Evolutionary conservation across 306 rosid species (phyloP), one percentile per base, ranked within the genome.

Genomic region (Amphicarpaea edgeworthii): DNA sequence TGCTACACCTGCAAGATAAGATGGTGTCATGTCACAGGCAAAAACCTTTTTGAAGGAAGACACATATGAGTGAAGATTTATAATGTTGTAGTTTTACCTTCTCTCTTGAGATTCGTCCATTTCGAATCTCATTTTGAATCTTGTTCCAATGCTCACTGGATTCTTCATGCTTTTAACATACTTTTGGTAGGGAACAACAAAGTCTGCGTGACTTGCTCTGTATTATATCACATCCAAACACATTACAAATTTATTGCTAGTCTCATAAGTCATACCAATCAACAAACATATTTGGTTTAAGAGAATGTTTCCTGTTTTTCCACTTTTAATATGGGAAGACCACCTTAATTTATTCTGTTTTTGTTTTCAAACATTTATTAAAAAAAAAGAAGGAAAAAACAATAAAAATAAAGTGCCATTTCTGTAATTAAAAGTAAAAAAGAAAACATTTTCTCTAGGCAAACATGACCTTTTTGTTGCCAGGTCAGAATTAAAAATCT

Each of bases 31-130:
- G 80, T 77, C 82, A 70, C 60, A 38, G 37, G 24, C 38, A 32
- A 82, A 75, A 41, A 10, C 11, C 47, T 40, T 17, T 71, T 16
- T 16, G 6, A 21, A 68, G 61, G 51, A 81, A 46, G 76, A 57
- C 42, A 57, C 42, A 66, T 54, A 20, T 28, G 54, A 14, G 47
- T 69, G 24, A 63, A 43, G 59, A 61, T 62, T 55, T 78, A 64
- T 50, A 64, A 73, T 60, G 73, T 38, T 3, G 51, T 70, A 64
- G 67, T 58, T 57, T 57, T 32, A 95, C 99, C 98, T 92, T 86
- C 96, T 89, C 81, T 92, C 99, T 3, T 95, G 86, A 42, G 97
- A 90, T 76, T 95, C 99, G 69, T 95, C 99, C 93, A 88, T 90
- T 81, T 92, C 98, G 38, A 87, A 80, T 84, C 83, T 90, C 86